Conservation (phyloP, 768 basidiomycete genomes). For the Collybia mongolica region DNA sequence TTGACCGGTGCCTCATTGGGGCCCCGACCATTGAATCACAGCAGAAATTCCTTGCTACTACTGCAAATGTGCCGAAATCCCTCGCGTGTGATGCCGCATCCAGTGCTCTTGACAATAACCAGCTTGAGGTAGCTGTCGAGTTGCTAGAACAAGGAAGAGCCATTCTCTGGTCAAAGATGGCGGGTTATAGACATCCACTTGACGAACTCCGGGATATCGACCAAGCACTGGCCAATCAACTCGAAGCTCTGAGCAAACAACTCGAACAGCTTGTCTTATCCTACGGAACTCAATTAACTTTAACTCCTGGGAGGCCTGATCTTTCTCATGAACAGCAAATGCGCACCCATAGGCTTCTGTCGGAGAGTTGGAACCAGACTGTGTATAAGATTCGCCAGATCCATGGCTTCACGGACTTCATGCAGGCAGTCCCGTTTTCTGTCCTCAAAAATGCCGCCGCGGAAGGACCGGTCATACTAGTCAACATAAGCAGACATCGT, state of each 20-base stretch:
- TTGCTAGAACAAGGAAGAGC: constrained; percentile 25
- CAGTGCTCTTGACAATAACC: not conserved
- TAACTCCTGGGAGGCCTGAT: too few species aligned
- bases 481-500: constrained; percentile 12
- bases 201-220: constrained; percentile 17
- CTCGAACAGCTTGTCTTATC: constrained; percentile 4
- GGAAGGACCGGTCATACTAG: constrained; percentile 16
- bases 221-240: constrained; percentile 19
- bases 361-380: constrained; percentile 13
- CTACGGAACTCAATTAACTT: not conserved
- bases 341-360: not conserved
- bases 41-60: constrained; percentile 6
- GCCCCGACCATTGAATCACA: constrained; percentile 1
- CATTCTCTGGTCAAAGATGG: constrained; percentile 26
- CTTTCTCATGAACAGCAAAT: not conserved
- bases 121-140: constrained; percentile 3
- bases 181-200: constrained; percentile 22
- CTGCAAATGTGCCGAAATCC: not conserved
- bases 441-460: constrained; percentile 11
- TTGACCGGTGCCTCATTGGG: not conserved
- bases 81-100: constrained; percentile 7
- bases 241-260: constrained; percentile 18
- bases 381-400: constrained; percentile 9
- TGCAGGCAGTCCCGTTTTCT: constrained; percentile 9
- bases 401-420: constrained; percentile 16